Percentiles rank a stretch among this genome's conserved stretches.
Evolutionary conservation across 1,284 basidiomycete species (phyloP).

Genomic region (Fomitopsis pinicola): DNA sequence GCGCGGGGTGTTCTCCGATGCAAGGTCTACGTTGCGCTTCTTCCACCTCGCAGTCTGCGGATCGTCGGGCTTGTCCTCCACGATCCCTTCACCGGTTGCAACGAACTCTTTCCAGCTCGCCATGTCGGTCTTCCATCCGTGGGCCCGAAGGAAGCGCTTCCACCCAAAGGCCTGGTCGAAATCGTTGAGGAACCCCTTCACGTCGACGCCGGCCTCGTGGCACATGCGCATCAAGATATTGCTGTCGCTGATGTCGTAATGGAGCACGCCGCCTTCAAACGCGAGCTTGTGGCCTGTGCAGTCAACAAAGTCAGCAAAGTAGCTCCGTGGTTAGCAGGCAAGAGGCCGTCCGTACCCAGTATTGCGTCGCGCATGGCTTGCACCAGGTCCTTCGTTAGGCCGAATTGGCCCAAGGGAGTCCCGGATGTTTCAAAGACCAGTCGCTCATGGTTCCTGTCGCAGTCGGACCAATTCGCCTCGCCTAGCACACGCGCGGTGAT

Average conservation of each 20-base stretch:
- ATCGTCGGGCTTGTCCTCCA: not conserved
- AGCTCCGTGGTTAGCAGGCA: not conserved
- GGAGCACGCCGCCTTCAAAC: not conserved
- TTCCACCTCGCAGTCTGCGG: not conserved
- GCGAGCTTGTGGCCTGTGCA: not conserved
- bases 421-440: not conserved
- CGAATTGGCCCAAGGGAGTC: not conserved
- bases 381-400: not conserved
- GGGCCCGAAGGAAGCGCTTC: not conserved
- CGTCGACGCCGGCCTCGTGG: not conserved
- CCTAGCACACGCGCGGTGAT: not conserved
- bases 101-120: not conserved
- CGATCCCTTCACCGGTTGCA: not conserved
- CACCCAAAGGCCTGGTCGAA: not conserved
- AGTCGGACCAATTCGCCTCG: not conserved
- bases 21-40: conserved; percentile 3
- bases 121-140: not conserved
- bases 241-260: not conserved
- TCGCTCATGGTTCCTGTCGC: not conserved
- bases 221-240: not conserved
- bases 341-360: not conserved
- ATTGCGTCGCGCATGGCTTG: not conserved
- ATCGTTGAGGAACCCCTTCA: not conserved
- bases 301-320: not conserved
- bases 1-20: not conserved